phyloP scores from a whole-genome alignment of 331 rosid genomes.

The Phaseolus coccineus region DNA sequence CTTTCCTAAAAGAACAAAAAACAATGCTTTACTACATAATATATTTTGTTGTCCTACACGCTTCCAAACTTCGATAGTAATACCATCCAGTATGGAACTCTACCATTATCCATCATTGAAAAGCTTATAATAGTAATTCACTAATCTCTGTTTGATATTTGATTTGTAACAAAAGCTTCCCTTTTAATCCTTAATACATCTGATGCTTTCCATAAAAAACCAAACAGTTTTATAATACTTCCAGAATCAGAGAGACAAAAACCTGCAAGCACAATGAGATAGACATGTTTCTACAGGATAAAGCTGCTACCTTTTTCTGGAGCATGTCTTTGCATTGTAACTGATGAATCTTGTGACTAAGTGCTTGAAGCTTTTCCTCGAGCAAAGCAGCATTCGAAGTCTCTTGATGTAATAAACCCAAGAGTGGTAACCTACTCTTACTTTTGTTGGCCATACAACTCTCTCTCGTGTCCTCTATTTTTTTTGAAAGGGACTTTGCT shows the following conservation, averaged over 20 bases:
- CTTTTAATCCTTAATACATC: not conserved
- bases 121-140: no score
- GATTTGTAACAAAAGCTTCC: not conserved
- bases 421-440: slow-evolving; percentile 54
- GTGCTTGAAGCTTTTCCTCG: slow-evolving; percentile 75
- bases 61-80: no score
- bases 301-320: slow-evolving; percentile 62
- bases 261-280: not conserved
- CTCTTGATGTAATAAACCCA: slow-evolving; percentile 50
- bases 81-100: no score
- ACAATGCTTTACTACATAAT: no score
- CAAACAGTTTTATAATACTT: not conserved
- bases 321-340: slow-evolving; percentile 72
- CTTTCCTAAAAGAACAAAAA: no score
- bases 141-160: no score
- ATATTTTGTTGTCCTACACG: no score
- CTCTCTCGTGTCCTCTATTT: slow-evolving; percentile 60
- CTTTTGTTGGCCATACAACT: slow-evolving; percentile 44
- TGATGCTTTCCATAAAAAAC: not conserved
- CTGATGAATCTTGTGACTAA: slow-evolving; percentile 68
- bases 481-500: slow-evolving; percentile 62
- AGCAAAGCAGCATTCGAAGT: slow-evolving; percentile 54
- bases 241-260: not conserved
- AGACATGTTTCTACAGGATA: not conserved
- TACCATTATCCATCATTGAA: no score